Base-by-base conservation (phyloP, 2,329 filamentous ascomycete genomes). In the Fusarium subtropicale region DNA sequence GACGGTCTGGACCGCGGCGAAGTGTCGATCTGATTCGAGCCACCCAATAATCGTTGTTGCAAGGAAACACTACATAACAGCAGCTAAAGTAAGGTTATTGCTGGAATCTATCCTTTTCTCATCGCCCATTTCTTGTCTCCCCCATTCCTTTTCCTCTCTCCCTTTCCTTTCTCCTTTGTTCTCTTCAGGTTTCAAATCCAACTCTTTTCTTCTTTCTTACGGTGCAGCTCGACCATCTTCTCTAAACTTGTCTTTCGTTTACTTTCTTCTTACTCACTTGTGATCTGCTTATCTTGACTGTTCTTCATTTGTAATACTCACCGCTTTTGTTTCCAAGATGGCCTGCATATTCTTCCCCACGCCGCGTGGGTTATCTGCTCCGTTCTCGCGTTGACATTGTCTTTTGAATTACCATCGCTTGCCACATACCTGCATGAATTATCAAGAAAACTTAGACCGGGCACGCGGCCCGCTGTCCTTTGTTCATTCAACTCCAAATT, bases 401-500 rank as follows among this genome's bases (percentile, higher is more conserved):
- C 50, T 48, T 78, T 56, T 78, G 42, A 79, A 83, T 31, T 84
- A 82, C 33, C 84, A 7, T 83, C 85, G 16, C 84, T 84, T 56
- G 38, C 45, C 59, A 41, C n/a, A 31, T 39, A 22, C 8, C 79
- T 72, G 73, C 85, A 87, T 2, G 80, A 81, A 28, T 31, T 60
- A 53, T 53, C 39, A 75, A 78, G 73, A 86, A 78, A 63, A 81
- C 85, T 20, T 84, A 84, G 10, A 81, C 83, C 22, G 83, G 84
- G 73, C 85, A 87, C 46, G 81, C 80, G 60, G 83, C 81, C 58
- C 82, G 76, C 24, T 39, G 5, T 50, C 85, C 86, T 18, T 86
- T 86, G 80, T 53, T 87, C 81, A 88, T 52, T 81, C 75, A 87
- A 83, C 85, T 86, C 86, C 26, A 81, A 77, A 22, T 80, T 31